Evolutionary conservation across 139 green algal species (phyloP).

Genomic region (Micractinium conductrix): DNA sequence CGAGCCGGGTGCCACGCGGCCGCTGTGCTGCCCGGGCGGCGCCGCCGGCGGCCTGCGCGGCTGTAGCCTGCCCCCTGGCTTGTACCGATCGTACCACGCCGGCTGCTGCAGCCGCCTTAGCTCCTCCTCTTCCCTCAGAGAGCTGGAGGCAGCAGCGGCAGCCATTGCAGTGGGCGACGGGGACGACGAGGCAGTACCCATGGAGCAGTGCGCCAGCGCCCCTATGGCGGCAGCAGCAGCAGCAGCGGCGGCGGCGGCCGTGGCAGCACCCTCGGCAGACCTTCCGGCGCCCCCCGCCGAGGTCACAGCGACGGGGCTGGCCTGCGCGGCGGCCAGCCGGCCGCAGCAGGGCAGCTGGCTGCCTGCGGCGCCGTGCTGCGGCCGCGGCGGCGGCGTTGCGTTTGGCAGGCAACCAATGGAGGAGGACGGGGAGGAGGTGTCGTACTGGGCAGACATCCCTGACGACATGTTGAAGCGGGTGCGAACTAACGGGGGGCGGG

Average conservation of each 20-base stretch:
- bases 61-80: slow-evolving; percentile 6
- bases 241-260: not conserved
- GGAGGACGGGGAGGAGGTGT: not conserved
- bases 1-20: not conserved
- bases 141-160: slow-evolving; percentile 4
- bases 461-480: slow-evolving; percentile 17
- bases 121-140: slow-evolving; percentile 19
- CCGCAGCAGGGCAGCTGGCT: slow-evolving; percentile 2
- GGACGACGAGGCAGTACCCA: not conserved
- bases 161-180: not conserved
- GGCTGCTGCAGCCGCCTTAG: slow-evolving; percentile 22
- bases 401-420: not conserved
- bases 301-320: not conserved
- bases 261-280: not conserved
- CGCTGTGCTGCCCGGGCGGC: not conserved
- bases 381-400: not conserved
- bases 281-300: not conserved
- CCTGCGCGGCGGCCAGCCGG: not conserved
- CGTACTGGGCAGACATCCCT: not conserved
- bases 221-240: not conserved
- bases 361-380: not conserved
- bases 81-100: slow-evolving; percentile 5
- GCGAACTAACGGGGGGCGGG: too few species aligned
- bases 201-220: too few species aligned
- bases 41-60: not conserved